Evolutionary conservation across 805 yeast species (phyloP).

Genomic region (Spathaspora hagerdaliae): DNA sequence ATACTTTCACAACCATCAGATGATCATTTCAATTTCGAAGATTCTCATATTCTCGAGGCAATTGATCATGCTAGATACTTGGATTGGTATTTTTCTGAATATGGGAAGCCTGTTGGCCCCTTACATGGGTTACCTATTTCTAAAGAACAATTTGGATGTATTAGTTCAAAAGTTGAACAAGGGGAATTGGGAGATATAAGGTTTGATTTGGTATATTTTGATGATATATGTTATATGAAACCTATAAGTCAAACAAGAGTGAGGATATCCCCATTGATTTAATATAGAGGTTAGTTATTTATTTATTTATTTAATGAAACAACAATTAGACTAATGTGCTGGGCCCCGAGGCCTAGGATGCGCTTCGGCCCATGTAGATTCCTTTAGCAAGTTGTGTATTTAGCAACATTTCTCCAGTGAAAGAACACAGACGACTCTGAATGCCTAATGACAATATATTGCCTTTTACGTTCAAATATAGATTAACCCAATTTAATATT

Average conservation of each 20-base stretch:
- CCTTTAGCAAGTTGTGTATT: too few species aligned
- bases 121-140: conserved; percentile 61
- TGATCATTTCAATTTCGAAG: conserved; percentile 9
- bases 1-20: conserved; percentile 15
- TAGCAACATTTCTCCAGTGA: too few species aligned
- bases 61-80: conserved; percentile 48
- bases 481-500: too few species aligned
- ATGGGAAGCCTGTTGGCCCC: conserved; percentile 53
- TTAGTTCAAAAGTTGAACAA: conserved; percentile 29
- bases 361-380: too few species aligned
- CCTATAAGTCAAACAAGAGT: neutral
- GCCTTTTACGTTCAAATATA: too few species aligned
- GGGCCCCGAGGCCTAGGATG: too few species aligned
- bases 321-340: too few species aligned
- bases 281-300: too few species aligned
- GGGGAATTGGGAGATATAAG: conserved; percentile 33
- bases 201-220: conserved; percentile 6
- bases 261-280: neutral
- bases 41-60: conserved; percentile 29
- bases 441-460: too few species aligned
- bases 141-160: conserved; percentile 34
- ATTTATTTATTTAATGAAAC: too few species aligned
- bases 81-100: conserved; percentile 44
- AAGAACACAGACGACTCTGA: too few species aligned
- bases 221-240: neutral